These are phyloP conservation scores for Thinopyrum obtusiflorum DNA, from an alignment of 202 grass and related monocot genomes.

Conservation along the genomic window DNA sequence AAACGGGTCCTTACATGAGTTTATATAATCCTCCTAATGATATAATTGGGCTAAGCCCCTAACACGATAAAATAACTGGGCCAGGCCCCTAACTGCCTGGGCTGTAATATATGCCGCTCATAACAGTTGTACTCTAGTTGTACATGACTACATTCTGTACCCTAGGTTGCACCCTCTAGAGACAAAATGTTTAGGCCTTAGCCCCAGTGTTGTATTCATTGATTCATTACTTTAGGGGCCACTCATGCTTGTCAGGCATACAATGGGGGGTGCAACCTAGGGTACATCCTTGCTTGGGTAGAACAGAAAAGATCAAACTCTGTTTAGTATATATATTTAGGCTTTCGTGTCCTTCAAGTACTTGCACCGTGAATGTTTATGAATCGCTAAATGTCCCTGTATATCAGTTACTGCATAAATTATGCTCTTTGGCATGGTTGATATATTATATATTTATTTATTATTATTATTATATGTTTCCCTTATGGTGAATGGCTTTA, in stretches of 20 bases:
- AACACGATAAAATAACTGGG: too few relatives aligned
- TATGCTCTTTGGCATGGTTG: conserved; percentile 19
- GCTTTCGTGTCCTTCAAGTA: conserved; percentile 5
- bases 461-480: not conserved
- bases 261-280: too few relatives aligned
- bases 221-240: not conserved
- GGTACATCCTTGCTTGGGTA: conserved; percentile 9
- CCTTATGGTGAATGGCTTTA: conserved; percentile 17
- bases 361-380: not conserved
- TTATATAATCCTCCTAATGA: too few relatives aligned
- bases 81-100: too few relatives aligned
- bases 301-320: not conserved
- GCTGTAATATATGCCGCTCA: too few relatives aligned
- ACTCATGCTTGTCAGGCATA: not conserved
- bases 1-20: too few relatives aligned
- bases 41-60: too few relatives aligned
- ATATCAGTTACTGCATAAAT: not conserved
- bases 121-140: not conserved
- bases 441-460: not conserved
- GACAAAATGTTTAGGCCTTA: not conserved
- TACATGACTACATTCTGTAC: not conserved
- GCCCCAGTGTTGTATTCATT: not conserved
- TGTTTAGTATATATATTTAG: not conserved
- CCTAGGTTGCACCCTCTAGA: not conserved
- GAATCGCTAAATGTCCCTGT: not conserved